Base-by-base conservation (phyloP, 495 filamentous ascomycete species). In the Pseudomonodictys pantanalensis region DNA sequence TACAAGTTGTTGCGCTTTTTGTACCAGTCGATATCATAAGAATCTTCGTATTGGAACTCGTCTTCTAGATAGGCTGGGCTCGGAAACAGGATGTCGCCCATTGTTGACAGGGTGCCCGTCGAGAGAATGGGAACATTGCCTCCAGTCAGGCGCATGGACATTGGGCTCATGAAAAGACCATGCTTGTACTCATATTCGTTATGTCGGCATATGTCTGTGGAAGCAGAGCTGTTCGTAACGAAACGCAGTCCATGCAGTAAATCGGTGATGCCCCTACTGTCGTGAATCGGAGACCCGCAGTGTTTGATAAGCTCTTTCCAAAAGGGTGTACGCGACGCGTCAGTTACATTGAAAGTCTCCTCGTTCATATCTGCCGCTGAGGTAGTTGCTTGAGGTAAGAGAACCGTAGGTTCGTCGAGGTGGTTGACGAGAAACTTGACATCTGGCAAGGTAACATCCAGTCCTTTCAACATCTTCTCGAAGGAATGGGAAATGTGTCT, bases 391-490 rank as follows among this genome's bases (percentile, higher is more conserved):
- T 18, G 41, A 9, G 41, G 41, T 7, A 44, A 6, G 8, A 44
- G 11, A 6, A 44, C 41, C 41, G 8, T 44, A 7, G 41, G 41
- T 17, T 44, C 41, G 41, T 44, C 41, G 8, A 44, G 41, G 18
- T 44, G 41, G 17, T 44, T 44, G 41, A 44, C 41, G 41, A 44
- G 41, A 23, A 44, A 44, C 41, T 44, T 44, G 41, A 44, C 41
- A 17, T 44, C 41, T 18, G 41, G 41, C 8, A 44, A 9, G 8
- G 8, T 8, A 17, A n/a, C 20, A 8, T 8, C 41, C 17, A 17
- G 11, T 9, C 8, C 17, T 8, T n/a, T 23, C 41, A 18, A 44
- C 17, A 44, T 7, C 17, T 44, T 44, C 6, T 44, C 18, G 41
- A 44, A 44, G 6, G 18, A n/a, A 7, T 8, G 6, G 6, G 8